Evolutionary conservation across 169 alveolate species (phyloP).

Genomic region (Theileria luwenshuni): DNA sequence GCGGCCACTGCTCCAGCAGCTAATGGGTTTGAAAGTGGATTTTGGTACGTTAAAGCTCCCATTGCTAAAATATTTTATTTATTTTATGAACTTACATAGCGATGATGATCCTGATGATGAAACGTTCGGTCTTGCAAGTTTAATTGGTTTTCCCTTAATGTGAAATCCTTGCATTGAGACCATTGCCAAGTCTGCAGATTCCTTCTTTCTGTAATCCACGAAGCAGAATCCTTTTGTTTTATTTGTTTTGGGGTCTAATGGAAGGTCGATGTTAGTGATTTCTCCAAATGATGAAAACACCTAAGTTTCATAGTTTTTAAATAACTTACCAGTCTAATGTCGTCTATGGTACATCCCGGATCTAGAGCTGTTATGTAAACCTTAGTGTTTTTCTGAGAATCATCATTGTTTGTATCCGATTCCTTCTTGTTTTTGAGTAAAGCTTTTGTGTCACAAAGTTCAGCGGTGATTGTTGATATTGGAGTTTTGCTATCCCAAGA

Average conservation of each 20-base stretch:
- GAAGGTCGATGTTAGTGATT: slow-evolving; percentile 88
- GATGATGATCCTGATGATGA: slow-evolving; percentile 24
- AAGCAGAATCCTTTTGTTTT: slow-evolving; percentile 89
- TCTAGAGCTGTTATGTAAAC: slow-evolving; percentile 33
- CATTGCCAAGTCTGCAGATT: slow-evolving; percentile 93
- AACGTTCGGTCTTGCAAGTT: slow-evolving; percentile 64
- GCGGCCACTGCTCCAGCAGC: slow-evolving; percentile 52
- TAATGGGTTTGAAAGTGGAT: slow-evolving; percentile 33
- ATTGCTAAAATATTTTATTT: slow-evolving; percentile 2
- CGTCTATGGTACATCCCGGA: slow-evolving; percentile 17
- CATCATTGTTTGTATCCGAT: neutral
- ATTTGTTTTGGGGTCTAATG: slow-evolving; percentile 86
- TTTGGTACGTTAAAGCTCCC: slow-evolving; percentile 12
- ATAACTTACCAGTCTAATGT: slow-evolving; percentile 18
- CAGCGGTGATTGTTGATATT: slow-evolving; percentile 26
- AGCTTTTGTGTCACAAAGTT: slow-evolving; percentile 32
- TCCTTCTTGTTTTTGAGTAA: neutral
- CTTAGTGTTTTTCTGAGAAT: slow-evolving; percentile 9
- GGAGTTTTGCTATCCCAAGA: slow-evolving; percentile 39
- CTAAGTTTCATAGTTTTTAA: neutral
- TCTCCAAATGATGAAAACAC: slow-evolving; percentile 93
- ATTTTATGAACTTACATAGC: neutral
- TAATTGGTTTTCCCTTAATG: slow-evolving; percentile 85
- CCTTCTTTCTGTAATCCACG: slow-evolving; percentile 84
- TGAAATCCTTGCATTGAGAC: slow-evolving; percentile 90